Conservation (phyloP, 2,329 filamentous ascomycete species). For the Colletotrichum karsti region DNA sequence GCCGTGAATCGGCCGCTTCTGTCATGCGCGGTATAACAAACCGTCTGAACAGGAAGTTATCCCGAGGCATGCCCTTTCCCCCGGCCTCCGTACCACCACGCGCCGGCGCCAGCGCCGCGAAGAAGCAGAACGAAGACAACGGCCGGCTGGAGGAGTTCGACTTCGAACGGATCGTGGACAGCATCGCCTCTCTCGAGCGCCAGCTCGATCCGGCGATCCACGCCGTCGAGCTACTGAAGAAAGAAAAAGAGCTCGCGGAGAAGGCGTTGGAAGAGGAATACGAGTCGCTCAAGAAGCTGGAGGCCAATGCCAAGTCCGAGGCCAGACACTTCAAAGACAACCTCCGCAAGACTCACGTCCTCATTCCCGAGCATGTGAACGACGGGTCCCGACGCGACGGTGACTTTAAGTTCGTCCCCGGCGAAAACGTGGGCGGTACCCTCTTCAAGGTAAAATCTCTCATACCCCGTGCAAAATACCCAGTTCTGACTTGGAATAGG, state of each 20-base stretch:
- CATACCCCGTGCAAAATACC: not conserved
- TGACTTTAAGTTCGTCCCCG: conserved; percentile 29
- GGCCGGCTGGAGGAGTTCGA: conserved; percentile 67
- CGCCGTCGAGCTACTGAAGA: conserved; percentile 66
- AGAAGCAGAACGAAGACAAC: conserved; percentile 20
- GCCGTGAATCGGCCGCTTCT: conserved; percentile 61
- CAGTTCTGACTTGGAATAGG: conserved; percentile 34
- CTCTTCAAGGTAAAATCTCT: conserved; percentile 39
- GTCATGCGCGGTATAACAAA: conserved; percentile 64
- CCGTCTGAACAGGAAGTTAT: conserved; percentile 65
- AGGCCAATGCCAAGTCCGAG: conserved; percentile 65
- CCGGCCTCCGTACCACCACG: conserved; percentile 48
- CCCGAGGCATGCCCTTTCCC: conserved; percentile 72
- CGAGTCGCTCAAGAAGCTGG: conserved; percentile 56
- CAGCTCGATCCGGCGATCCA: conserved; percentile 71
- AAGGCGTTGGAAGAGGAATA: conserved; percentile 64
- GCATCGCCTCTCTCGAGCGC: conserved; percentile 62
- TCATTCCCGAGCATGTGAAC: conserved; percentile 53
- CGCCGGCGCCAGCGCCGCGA: not conserved
- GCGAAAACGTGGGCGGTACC: conserved; percentile 7
- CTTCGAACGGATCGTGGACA: conserved; percentile 70
- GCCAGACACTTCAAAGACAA: conserved; percentile 58
- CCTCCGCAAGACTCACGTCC: conserved; percentile 56
- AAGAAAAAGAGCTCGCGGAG: conserved; percentile 67
- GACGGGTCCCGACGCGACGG: conserved; percentile 17